Conservation (phyloP, 352 stramenopile species). For the Paralagenidium karlingii region DNA sequence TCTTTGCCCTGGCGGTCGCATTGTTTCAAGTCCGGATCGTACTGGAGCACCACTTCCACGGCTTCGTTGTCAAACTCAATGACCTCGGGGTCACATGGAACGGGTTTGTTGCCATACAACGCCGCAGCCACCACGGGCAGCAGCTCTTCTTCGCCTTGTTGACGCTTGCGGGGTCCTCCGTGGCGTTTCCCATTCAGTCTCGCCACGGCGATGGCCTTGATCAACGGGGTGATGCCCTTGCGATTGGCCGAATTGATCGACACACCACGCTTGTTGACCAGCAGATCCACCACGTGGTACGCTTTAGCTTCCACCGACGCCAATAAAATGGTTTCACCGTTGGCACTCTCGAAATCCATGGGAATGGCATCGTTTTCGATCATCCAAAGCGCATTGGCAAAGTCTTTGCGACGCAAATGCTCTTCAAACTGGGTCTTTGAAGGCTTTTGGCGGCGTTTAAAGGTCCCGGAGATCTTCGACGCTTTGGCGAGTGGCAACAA, state of each 20-base stretch:
- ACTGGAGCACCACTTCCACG: slow-evolving; percentile 20
- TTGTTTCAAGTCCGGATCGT: slow-evolving; percentile 24
- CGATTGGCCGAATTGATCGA: slow-evolving; percentile 37
- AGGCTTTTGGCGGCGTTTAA: too few relatives aligned
- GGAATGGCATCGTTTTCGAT: slow-evolving; percentile 40
- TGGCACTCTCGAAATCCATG: slow-evolving; percentile 32
- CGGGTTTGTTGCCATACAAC: background rate
- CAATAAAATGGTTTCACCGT: slow-evolving; percentile 44
- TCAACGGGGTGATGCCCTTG: slow-evolving; percentile 55
- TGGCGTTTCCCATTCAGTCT: slow-evolving; percentile 8
- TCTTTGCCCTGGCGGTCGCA: slow-evolving; percentile 32
- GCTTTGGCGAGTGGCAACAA: too few relatives aligned
- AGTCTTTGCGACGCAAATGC: slow-evolving; percentile 40
- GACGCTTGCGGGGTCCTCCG: background rate
- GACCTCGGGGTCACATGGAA: background rate
- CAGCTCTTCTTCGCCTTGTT: background rate
- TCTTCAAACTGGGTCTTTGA: slow-evolving; percentile 29
- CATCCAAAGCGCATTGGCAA: slow-evolving; percentile 50
- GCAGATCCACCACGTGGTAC: slow-evolving; percentile 16
- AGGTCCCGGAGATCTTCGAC: too few relatives aligned
- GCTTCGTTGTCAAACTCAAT: slow-evolving; percentile 37
- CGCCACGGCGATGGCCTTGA: slow-evolving; percentile 53
- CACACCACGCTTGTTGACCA: slow-evolving; percentile 42
- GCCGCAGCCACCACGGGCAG: slow-evolving; percentile 4
- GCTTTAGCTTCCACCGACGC: slow-evolving; percentile 36